A percentile compares a stretch with the other conserved stretches of the same genome.
Conservation (phyloP, 2,329 filamentous ascomycete species). For the Curvularia lunata region DNA sequence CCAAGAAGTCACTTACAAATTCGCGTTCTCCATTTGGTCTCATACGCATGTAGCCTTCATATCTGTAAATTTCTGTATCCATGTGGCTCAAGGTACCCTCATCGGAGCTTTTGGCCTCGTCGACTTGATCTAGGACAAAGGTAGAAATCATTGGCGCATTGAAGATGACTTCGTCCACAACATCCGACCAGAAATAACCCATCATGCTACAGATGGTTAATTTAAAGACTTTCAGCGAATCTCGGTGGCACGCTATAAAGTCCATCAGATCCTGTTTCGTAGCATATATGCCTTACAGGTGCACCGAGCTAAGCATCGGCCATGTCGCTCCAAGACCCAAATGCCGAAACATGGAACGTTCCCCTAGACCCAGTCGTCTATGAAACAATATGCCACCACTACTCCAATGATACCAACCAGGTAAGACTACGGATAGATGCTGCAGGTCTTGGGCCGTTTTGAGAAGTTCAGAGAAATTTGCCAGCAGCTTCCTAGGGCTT, state of each 20-base stretch:
- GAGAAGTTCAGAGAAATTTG: conserved; percentile 28
- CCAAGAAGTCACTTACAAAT: conserved; percentile 18
- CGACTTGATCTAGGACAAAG: conserved; percentile 31
- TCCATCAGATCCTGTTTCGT: conserved; percentile 22
- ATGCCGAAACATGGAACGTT: conserved; percentile 12
- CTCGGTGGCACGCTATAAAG: conserved; percentile 30
- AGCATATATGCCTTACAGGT: conserved; percentile 30
- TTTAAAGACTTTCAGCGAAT: conserved; percentile 23
- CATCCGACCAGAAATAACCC: conserved; percentile 31
- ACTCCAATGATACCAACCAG: conserved; percentile 11
- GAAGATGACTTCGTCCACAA: conserved; percentile 37
- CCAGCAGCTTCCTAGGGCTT: conserved; percentile 7
- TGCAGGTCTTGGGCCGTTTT: conserved; percentile 23
- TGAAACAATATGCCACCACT: background rate
- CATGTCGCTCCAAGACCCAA: conserved; percentile 31
- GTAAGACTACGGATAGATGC: conserved; percentile 27
- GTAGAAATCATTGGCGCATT: conserved; percentile 19
- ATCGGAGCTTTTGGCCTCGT: conserved; percentile 16
- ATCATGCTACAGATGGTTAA: conserved; percentile 26
- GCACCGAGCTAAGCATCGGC: conserved; percentile 30
- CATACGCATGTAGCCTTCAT: conserved; percentile 17
- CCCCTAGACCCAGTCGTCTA: conserved; percentile 8
- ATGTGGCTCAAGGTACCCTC: background rate
- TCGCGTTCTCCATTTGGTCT: conserved; percentile 16
- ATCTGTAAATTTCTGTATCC: conserved; percentile 15